Evolutionary conservation across 2,329 filamentous ascomycete species (phyloP), one percentile per base, ranked within the genome.

Genomic region (Trichoderma hamatum): DNA sequence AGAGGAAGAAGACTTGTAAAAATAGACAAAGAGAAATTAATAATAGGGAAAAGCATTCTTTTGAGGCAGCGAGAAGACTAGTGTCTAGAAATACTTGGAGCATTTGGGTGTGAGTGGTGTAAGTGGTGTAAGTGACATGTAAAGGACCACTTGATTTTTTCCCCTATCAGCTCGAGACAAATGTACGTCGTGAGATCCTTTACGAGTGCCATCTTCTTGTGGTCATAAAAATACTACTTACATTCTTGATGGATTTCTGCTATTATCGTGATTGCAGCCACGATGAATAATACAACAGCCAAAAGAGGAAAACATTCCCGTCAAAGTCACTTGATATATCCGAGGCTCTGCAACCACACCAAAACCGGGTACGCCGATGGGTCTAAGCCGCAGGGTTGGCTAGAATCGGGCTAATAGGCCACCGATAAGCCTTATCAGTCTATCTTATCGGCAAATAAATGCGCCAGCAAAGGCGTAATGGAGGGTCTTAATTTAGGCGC

Each of bases 391-490:
- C 14, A 43, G 54, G 14, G n/a, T 59, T 59, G 63, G 63, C 54
- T 67, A 67, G 54, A 39, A 58, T 43, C 63, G 63, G 63, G 54
- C 32, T 51, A 67, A 39, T 24, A 24, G 52, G 36, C 24, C 52
- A 36, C 28, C 43, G 62, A 65, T 65, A 65, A 65, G 34, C 9
- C 36, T 13, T 56, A 56, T 56, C 52, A 56, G 62, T 43, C 51
- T 67, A 67, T 67, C 63, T 67, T 67, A 67, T 59, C 63, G 63
- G 63, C 66, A 52, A 28, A 62, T 56, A 56, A 55, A 54, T 26
- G n/a, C 21, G 24, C 61, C 34, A 56, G 19, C 77, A 90, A 43
- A 96, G 64, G 97, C 92, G 82, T 97, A 54, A 67, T 58, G 36
- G 43, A n/a, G 30, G 13, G 43, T n/a, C 60, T 13, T 34, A 19